Conservation (phyloP, 2,329 filamentous ascomycete genomes). For the Parasarocladium wereldwijsianum region DNA sequence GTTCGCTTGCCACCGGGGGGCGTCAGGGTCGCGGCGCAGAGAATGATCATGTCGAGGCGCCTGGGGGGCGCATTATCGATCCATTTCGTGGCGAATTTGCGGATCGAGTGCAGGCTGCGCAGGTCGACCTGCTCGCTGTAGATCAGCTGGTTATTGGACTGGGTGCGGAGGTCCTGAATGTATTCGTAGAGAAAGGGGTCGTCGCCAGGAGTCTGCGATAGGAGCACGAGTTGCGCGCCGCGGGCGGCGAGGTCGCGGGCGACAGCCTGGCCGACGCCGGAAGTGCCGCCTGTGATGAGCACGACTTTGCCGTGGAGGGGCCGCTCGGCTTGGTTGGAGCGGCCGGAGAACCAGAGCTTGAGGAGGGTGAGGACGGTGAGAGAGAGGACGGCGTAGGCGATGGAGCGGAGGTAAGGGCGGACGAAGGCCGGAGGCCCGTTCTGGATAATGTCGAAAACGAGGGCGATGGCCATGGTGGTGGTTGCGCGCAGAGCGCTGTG, state of each 20-base stretch:
- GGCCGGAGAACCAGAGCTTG: slow-evolving; percentile 69
- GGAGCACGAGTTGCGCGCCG: slow-evolving; percentile 80
- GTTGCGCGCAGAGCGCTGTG: no score
- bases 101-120: slow-evolving; percentile 74
- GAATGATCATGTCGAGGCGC: slow-evolving; percentile 76
- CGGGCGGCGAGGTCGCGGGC: slow-evolving; percentile 61
- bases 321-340: slow-evolving; percentile 58
- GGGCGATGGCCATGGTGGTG: slow-evolving; percentile 34
- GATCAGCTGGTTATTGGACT: slow-evolving; percentile 71
- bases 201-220: slow-evolving; percentile 66
- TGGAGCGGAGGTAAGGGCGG: slow-evolving; percentile 25
- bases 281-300: slow-evolving; percentile 88
- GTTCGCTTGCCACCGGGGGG: slow-evolving; percentile 46
- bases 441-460: slow-evolving; percentile 28
- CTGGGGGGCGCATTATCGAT: slow-evolving; percentile 88
- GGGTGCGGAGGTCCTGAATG: slow-evolving; percentile 70
- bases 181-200: slow-evolving; percentile 88
- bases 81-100: slow-evolving; percentile 92
- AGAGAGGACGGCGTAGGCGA: slow-evolving; percentile 23
- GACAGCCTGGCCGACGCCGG: slow-evolving; percentile 72
- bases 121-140: slow-evolving; percentile 94
- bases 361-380: slow-evolving; percentile 26
- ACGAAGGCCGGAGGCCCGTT: slow-evolving; percentile 36
- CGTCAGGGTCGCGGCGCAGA: slow-evolving; percentile 70
- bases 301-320: slow-evolving; percentile 89